These are phyloP conservation scores for Xylariaceae sp. DNA, from an alignment of 2,329 filamentous ascomycete species.

Conservation along the genomic window DNA sequence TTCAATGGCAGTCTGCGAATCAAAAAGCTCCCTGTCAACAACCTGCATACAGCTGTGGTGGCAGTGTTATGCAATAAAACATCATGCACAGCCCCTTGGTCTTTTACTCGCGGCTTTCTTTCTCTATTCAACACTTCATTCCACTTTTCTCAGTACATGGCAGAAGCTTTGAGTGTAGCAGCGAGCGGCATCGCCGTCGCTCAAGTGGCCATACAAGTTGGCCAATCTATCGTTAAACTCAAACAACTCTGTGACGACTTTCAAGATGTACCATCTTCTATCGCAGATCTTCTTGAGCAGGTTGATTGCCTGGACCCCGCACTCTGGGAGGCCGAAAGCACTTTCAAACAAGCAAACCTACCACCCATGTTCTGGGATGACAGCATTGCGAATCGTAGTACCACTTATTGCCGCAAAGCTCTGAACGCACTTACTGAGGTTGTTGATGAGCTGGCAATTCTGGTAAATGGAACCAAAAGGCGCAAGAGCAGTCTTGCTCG, in stretches of 20 bases:
- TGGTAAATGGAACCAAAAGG: constrained; percentile 17
- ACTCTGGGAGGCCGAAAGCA: constrained; percentile 30
- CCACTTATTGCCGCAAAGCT: constrained; percentile 33
- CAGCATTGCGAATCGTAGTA: constrained; percentile 18
- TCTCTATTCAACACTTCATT: neutral
- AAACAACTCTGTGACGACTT: constrained; percentile 36
- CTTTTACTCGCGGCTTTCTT: neutral
- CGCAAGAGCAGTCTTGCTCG: constrained; percentile 3
- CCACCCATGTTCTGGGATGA: constrained; percentile 24
- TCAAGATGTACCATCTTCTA: constrained; percentile 35
- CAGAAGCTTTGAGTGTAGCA: constrained; percentile 34
- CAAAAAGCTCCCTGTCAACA: neutral
- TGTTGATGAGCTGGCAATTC: constrained; percentile 27
- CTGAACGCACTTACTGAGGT: constrained; percentile 26
- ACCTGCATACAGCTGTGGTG: constrained; percentile 12
- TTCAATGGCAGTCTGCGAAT: no score
- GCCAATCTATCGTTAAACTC: constrained; percentile 32
- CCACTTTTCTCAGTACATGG: constrained; percentile 23
- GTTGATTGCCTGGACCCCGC: constrained; percentile 36
- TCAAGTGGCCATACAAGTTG: constrained; percentile 32
- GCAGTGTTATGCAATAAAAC: constrained; percentile 7
- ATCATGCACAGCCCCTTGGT: neutral
- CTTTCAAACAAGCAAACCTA: constrained; percentile 12
- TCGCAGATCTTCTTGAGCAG: constrained; percentile 34
- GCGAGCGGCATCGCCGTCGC: constrained; percentile 36